Base-by-base conservation (phyloP, 331 rosid species). In the Rosa hybrid region DNA sequence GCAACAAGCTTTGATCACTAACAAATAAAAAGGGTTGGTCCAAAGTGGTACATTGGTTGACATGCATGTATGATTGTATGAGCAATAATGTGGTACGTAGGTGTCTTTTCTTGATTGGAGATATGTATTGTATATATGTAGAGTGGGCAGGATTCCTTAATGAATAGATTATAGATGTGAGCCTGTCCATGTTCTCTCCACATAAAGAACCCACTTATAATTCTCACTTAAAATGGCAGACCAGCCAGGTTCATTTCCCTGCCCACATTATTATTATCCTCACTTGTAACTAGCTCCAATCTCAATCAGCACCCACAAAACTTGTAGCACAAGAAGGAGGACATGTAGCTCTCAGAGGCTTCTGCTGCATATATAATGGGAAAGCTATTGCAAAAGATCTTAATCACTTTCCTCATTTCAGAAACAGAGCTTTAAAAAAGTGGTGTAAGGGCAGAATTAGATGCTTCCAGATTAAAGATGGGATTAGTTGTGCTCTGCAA, bases 171-270 rank as follows among this genome's bases (percentile, higher is more conserved):
- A 84, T 45, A 45, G 80, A 67, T 34, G 80, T 45, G 12, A 1
- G 62, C 77, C 77, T 72, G 82, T 71, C 78, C 74, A 82, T 77
- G 78, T 71, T 83, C 81, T 69, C 77, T 60, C 79, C 81, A 70
- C 77, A 72, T 63, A n/a, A 21, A 59, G 81, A 79, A 75, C 69
- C 81, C 83, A 50, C 77, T 79, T 59, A 41, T 68, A 39, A 45
- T 27, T 54, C 71, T 77, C 72, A 41, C 74, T 63, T 70, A 38
- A 82, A 71, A 81, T 82, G 85, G 85, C 85, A 71, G 85, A 82
- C 81, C 85, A 71, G 60, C 81, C 85, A 77, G 60, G 6, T 38
- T 82, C 73, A 63, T 42, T 49, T 77, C 46, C 68, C 25, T 49
- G 77, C 74, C 78, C 51, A 8, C 84, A 84, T 76, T 71, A 72